Evolutionary conservation across 345 rosid genomes (phyloP), one percentile per base, ranked within the genome.

Genomic region (Stellera chamaejasme): DNA sequence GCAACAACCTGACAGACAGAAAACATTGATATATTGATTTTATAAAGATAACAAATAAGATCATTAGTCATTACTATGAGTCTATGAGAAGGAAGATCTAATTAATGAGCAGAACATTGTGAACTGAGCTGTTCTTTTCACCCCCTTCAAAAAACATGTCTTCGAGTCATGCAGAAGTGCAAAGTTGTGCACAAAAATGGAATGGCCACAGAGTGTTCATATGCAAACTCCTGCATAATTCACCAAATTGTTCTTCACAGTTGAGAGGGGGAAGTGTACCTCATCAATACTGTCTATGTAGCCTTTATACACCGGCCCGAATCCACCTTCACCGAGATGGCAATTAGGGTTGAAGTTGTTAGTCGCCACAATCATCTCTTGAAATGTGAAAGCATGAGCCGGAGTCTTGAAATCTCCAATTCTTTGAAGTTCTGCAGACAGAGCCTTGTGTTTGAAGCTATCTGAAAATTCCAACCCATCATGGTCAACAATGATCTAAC

Each of bases 241-340:
- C 39, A 32, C 39, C 39, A 32, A 32, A 32, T 32, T 8, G 9
- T 32, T 32, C 39, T 32, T 32, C 39, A 5, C 39, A 32, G 7
- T 32, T 32, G 39, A 55, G 10, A 56, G 49, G 13, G 32, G 61
- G 32, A 25, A 28, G 16, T 25, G 45, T 56, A 75, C 84, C 71
- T 73, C 69, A 54, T 72, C 69, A 27, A 64, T 55, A 52, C 56
- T 61, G 19, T 48, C 66, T 42, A 86, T 60, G 50, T 70, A 65
- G 45, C 85, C 95, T 69, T 65, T 77, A 62, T 77, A 83, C 15
- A 86, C 87, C 48, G 73, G 69, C 49, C 87, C 85, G 4, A 75
- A 79, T 53, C 95, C 95, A 45, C 95, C 95, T 77, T 81, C 84
- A 9, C 90, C 90, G 5, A 83, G 25, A 63, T 75, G 59, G 63